Evolutionary conservation across 352 stramenopile genomes (phyloP).

Genomic region (Phytophthora hybrid): DNA sequence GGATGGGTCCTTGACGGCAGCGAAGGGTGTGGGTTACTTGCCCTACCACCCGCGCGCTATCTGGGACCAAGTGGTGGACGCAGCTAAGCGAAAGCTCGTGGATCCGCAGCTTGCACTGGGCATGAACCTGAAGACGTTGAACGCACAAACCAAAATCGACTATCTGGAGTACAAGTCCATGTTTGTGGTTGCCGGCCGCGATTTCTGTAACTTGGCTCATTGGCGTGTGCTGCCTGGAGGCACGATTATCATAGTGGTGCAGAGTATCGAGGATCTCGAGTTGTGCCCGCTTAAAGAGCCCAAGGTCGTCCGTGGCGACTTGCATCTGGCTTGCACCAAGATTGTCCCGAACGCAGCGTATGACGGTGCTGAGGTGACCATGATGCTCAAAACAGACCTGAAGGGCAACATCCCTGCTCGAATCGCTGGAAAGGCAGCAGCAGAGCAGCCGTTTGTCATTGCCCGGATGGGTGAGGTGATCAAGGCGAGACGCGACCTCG

Average conservation of each 20-base stretch:
- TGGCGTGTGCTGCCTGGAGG: conserved; percentile 71
- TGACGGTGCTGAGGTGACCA: conserved; percentile 63
- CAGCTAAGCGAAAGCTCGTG: conserved; percentile 56
- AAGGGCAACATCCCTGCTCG: conserved; percentile 75
- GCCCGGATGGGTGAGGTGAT: conserved; percentile 60
- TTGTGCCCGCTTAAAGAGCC: conserved; percentile 74
- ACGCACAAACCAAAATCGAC: conserved; percentile 72
- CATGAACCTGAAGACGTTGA: conserved; percentile 48
- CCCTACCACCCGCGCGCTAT: conserved; percentile 63
- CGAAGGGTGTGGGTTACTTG: conserved; percentile 63
- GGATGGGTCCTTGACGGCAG: conserved; percentile 69
- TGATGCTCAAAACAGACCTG: conserved; percentile 78
- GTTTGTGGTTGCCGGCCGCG: conserved; percentile 74
- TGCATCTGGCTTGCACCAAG: conserved; percentile 72
- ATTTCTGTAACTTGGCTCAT: conserved; percentile 79
- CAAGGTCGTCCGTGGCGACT: conserved; percentile 70
- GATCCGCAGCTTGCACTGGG: conserved; percentile 65
- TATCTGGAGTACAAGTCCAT: conserved; percentile 86
- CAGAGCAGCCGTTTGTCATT: conserved; percentile 77
- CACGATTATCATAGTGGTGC: conserved; percentile 73
- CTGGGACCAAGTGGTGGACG: conserved; percentile 43
- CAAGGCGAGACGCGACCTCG: conserved; percentile 56
- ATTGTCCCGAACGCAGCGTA: conserved; percentile 74
- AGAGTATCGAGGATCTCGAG: conserved; percentile 66
- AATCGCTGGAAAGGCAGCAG: conserved; percentile 65